Evolutionary conservation across 106 monocot species (phyloP).

Genomic region (Ottelia alismoides): DNA sequence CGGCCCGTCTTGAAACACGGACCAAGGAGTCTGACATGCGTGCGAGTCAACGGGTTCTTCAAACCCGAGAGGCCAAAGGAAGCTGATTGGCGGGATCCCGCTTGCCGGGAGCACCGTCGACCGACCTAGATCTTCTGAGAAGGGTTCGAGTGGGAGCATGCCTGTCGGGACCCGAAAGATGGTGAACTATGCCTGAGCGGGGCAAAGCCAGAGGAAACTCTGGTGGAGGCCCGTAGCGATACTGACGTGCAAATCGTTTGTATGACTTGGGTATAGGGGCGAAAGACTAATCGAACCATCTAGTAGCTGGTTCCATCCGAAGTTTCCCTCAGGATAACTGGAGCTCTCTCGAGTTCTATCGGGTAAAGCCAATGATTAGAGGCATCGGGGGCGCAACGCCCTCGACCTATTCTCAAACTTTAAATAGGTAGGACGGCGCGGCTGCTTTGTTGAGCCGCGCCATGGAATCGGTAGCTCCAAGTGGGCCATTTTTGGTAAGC

Average conservation of each 20-base stretch:
- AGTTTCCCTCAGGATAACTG: conserved; percentile 21
- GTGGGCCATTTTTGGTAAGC: conserved; percentile 52
- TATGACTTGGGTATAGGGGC: conserved; percentile 26
- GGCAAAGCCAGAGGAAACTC: too few species aligned
- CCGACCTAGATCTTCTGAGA: conserved; percentile 11
- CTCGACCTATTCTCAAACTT: conserved; percentile 12
- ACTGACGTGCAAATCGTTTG: conserved; percentile 8
- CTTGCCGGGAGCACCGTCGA: conserved; percentile 3
- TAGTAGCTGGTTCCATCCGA: conserved; percentile 17
- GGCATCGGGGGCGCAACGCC: neutral
- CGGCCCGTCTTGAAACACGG: conserved; percentile 23
- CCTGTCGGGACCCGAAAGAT: conserved; percentile 9
- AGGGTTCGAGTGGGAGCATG: conserved; percentile 16
- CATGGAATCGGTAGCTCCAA: conserved; percentile 23
- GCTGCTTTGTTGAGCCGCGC: conserved; percentile 6
- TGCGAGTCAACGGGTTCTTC: conserved; percentile 5
- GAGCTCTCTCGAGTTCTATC: conserved; percentile 7
- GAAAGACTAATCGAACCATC: conserved; percentile 23
- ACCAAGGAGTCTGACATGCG: conserved; percentile 19
- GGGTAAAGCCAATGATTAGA: conserved; percentile 14
- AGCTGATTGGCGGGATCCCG: conserved; percentile 10
- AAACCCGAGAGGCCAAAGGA: conserved; percentile 17
- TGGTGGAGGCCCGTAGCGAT: conserved; percentile 11
- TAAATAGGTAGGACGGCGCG: conserved; percentile 7
- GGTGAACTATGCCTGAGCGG: too few species aligned